Evolutionary conservation across 228 moss, liverwort and hornwort genomes (phyloP), one percentile per base, ranked within the genome.

Genomic region (Sphagnum magellanicum): DNA sequence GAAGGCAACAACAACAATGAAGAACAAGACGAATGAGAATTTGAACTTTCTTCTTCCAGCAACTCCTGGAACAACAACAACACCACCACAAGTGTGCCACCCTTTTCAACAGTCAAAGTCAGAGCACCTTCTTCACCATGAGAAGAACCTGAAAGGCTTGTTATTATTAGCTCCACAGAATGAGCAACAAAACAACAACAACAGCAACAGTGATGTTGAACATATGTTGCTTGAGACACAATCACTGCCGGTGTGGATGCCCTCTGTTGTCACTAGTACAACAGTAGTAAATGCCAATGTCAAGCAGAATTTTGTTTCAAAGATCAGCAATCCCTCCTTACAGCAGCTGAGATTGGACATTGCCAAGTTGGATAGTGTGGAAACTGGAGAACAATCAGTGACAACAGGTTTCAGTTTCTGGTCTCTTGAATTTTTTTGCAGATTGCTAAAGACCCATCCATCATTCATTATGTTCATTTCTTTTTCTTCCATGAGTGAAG

Each of bases 181-280:
- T 32, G 32, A 32, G 32, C 32, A 32, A 32, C 32, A 32, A 32
- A 32, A 32, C 32, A 32, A 32, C 32, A 32, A 32, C 32, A 32
- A 32, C 32, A 32, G 32, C 58, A 61, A 66, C 6, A 68, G 52
- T 60, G 48, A 73, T 10, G 66, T 60, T 51, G 77, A 73, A 49
- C 71, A 60, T 11, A 64, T 68, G n/a, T 60, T 86, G 79, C 73
- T 81, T 49, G 63, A 69, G 50, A 79, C 85, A 9, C 82, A 82
- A 61, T 82, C 85, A 47, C 68, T 86, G 77, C 85, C 85, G 46
- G 79, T 82, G 0, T 85, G 85, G 81, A 82, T 82, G 85, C 85
- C 85, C 8, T 82, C 85, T n/a, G 85, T 77, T 51, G 82, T 86
- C 32, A 32, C 32, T 32, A 32, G 32, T 77, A 75, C 77, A 64